Evolutionary conservation across 129 eudicot species (phyloP).

Genomic region (Chrysanthemum lavandulifolium): DNA sequence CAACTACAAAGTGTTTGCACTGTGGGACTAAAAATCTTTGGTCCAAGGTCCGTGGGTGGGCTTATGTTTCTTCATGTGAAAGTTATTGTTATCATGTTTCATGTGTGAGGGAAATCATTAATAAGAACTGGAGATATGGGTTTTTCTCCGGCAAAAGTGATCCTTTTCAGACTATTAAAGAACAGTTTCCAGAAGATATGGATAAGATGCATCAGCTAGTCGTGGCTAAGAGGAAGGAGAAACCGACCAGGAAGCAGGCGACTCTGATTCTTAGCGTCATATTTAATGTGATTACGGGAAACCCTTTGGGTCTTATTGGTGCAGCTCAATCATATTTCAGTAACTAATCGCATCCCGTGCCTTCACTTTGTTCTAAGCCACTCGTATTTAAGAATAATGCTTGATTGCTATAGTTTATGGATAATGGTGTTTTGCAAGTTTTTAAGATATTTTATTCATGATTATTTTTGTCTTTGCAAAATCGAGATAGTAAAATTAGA

Average conservation of each 20-base stretch:
- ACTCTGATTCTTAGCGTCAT: conserved; percentile 7
- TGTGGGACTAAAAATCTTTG: conserved; percentile 21
- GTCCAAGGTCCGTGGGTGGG: conserved; percentile 29
- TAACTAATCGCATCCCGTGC: not conserved
- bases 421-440: not conserved
- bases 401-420: not conserved
- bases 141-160: conserved; percentile 16
- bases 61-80: conserved; percentile 29
- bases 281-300: conserved; percentile 10
- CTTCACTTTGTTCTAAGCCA: not conserved
- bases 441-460: too few relatives aligned
- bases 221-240: not conserved
- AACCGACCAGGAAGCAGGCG: not conserved
- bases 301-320: conserved; percentile 21
- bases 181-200: conserved; percentile 18
- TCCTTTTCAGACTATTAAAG: conserved; percentile 19
- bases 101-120: conserved; percentile 23
- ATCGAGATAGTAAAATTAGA: too few relatives aligned
- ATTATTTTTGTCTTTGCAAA: too few relatives aligned
- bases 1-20: conserved; percentile 27
- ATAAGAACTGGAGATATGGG: conserved; percentile 22
- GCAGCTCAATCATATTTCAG: conserved; percentile 15
- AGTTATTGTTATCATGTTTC: conserved; percentile 27
- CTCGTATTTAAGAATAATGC: not conserved
- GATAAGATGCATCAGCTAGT: conserved; percentile 8